Percentiles rank a stretch among this genome's conserved stretches.
Evolutionary conservation across 345 rosid species (phyloP).

Genomic region (Erodium maritimum): DNA sequence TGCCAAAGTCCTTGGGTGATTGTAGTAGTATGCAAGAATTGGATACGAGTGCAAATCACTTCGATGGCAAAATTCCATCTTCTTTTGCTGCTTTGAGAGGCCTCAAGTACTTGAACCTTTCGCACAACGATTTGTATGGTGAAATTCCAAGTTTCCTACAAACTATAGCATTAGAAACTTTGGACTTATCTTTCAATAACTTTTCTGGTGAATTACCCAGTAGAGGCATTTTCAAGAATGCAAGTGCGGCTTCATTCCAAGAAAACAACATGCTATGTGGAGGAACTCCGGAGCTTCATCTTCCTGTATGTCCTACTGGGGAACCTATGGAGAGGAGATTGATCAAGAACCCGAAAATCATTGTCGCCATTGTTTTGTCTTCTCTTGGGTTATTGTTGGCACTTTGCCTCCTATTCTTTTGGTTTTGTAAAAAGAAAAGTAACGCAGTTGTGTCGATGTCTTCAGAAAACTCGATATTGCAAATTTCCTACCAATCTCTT

Average conservation of each 20-base stretch:
- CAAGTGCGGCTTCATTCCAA: not conserved
- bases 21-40: constrained; percentile 4
- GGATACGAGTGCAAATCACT: not conserved
- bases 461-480: not conserved
- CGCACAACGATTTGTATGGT: not conserved
- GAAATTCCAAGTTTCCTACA: constrained; percentile 7
- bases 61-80: constrained; percentile 1
- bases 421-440: not conserved
- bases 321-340: not conserved
- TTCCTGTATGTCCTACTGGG: constrained; percentile 3
- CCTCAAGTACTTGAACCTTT: not conserved
- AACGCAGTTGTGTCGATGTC: not conserved
- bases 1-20: not conserved
- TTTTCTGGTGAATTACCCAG: constrained; percentile 12
- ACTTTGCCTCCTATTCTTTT: not conserved
- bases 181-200: constrained; percentile 16
- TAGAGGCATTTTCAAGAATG: constrained; percentile 12
- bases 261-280: constrained; percentile 14
- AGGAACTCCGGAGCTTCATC: not conserved
- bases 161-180: not conserved
- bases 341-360: not conserved
- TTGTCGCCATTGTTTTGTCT: not conserved
- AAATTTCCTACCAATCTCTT: constrained; percentile 7
- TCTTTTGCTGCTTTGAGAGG: constrained; percentile 3
- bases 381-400: not conserved